Conservation (phyloP, 495 filamentous ascomycete genomes). For the Saxophila tyrrhenica region DNA sequence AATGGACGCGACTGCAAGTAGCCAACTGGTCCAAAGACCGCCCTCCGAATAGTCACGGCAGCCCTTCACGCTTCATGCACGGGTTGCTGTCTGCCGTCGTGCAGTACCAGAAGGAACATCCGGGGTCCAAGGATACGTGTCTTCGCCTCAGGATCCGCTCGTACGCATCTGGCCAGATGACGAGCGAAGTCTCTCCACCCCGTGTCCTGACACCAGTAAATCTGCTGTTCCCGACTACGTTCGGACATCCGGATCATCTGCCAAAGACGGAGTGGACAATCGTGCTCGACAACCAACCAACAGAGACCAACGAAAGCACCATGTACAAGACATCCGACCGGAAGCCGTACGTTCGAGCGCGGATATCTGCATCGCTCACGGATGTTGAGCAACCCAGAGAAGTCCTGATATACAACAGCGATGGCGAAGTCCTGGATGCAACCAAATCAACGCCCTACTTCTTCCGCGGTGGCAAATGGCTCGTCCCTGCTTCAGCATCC, state of each 20-base stretch:
- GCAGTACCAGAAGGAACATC: slow-evolving; percentile 3
- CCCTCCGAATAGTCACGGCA: background rate
- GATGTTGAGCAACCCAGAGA: too few species aligned
- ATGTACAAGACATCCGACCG: slow-evolving; percentile 30
- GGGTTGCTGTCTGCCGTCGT: background rate
- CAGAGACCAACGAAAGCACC: slow-evolving; percentile 19
- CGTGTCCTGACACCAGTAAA: slow-evolving; percentile 34
- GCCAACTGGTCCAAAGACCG: slow-evolving; percentile 2
- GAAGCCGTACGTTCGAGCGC: slow-evolving; percentile 21
- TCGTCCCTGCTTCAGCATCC: slow-evolving; percentile 49
- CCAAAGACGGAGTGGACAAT: slow-evolving; percentile 20
- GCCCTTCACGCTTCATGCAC: slow-evolving; percentile 3
- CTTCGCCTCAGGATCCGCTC: slow-evolving; percentile 3
- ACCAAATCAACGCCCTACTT: slow-evolving; percentile 75
- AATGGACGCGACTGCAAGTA: slow-evolving; percentile 30
- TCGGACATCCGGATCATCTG: slow-evolving; percentile 37
- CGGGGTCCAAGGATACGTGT: background rate
- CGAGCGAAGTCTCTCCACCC: slow-evolving; percentile 37
- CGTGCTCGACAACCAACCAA: slow-evolving; percentile 22
- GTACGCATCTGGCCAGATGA: slow-evolving; percentile 2
- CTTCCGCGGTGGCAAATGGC: slow-evolving; percentile 53
- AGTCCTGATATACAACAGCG: slow-evolving; percentile 59
- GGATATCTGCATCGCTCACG: slow-evolving; percentile 39
- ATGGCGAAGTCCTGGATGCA: slow-evolving; percentile 72
- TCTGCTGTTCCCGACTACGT: slow-evolving; percentile 43